These are phyloP conservation scores for Neonectria magnoliae DNA, from an alignment of 2,329 filamentous ascomycete genomes.

Conservation along the genomic window DNA sequence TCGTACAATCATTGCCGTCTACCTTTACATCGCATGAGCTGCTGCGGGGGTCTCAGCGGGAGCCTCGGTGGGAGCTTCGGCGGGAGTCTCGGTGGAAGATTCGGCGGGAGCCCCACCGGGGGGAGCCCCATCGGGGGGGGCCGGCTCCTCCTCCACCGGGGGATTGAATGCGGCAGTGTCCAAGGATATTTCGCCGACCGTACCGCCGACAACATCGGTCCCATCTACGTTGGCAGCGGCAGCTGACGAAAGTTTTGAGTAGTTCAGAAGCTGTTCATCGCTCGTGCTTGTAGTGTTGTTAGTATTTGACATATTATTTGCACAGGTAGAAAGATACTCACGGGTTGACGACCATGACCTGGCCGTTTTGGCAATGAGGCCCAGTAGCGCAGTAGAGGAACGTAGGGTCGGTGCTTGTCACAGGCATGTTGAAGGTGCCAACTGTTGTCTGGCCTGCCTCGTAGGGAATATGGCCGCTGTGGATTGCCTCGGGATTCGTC, in stretches of 20 bases:
- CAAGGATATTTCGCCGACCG: slow-evolving; percentile 34
- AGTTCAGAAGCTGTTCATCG: slow-evolving; percentile 32
- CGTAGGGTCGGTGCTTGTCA: slow-evolving; percentile 56
- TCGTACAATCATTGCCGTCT: background rate
- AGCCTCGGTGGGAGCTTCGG: background rate
- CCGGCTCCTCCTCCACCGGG: slow-evolving; percentile 18
- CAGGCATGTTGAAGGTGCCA: slow-evolving; percentile 58
- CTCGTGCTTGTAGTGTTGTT: slow-evolving; percentile 16
- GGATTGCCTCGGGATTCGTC: slow-evolving; percentile 45
- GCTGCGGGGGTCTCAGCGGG: slow-evolving; percentile 11
- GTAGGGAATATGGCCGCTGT: slow-evolving; percentile 55
- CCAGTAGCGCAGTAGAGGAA: slow-evolving; percentile 62
- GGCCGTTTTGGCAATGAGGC: slow-evolving; percentile 60
- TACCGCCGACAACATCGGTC: slow-evolving; percentile 30
- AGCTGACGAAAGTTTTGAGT: slow-evolving; percentile 29
- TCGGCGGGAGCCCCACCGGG: slow-evolving; percentile 15
- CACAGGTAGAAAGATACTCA: slow-evolving; percentile 30
- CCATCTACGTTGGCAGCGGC: slow-evolving; percentile 37
- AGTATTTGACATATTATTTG: background rate
- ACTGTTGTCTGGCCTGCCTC: slow-evolving; percentile 48
- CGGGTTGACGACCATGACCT: slow-evolving; percentile 63
- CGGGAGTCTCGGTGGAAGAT: slow-evolving; percentile 7
- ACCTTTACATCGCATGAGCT: background rate
- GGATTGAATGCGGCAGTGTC: slow-evolving; percentile 35
- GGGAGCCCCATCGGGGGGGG: slow-evolving; percentile 15